Evolutionary conservation across 2,329 filamentous ascomycete genomes (phyloP).

Genomic region (Calycina herbarum): DNA sequence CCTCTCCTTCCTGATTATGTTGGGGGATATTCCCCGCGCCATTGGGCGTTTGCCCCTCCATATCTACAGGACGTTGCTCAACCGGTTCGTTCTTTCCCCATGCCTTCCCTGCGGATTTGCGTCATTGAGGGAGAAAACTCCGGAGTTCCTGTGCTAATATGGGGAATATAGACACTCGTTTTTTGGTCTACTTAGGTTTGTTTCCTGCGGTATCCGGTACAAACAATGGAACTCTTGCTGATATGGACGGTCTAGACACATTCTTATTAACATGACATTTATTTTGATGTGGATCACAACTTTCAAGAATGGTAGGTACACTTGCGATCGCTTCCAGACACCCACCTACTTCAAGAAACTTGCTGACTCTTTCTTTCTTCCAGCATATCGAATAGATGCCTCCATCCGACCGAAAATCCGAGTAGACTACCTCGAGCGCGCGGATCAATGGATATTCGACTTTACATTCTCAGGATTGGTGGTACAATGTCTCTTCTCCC

Average conservation of each 20-base stretch:
- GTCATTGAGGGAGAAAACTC: neutral
- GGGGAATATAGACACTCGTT: conserved; percentile 31
- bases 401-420: conserved; percentile 32
- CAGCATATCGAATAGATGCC: conserved; percentile 33
- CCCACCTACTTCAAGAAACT: neutral
- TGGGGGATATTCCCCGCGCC: conserved; percentile 18
- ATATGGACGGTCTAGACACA: conserved; percentile 19
- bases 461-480: conserved; percentile 27
- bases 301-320: conserved; percentile 33
- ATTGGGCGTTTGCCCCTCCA: conserved; percentile 30
- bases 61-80: conserved; percentile 32
- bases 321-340: neutral
- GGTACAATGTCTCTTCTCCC: conserved; percentile 27
- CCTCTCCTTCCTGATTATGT: conserved; percentile 1
- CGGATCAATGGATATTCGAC: conserved; percentile 30
- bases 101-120: neutral
- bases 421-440: conserved; percentile 31
- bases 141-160: conserved; percentile 1
- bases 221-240: neutral
- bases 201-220: neutral
- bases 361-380: neutral
- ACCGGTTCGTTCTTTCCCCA: conserved; percentile 23
- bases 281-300: conserved; percentile 35
- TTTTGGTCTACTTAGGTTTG: conserved; percentile 28
- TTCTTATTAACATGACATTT: conserved; percentile 33